Evolutionary conservation across 208 protist genomes (phyloP).

Genomic region (Naegleria fowleri): DNA sequence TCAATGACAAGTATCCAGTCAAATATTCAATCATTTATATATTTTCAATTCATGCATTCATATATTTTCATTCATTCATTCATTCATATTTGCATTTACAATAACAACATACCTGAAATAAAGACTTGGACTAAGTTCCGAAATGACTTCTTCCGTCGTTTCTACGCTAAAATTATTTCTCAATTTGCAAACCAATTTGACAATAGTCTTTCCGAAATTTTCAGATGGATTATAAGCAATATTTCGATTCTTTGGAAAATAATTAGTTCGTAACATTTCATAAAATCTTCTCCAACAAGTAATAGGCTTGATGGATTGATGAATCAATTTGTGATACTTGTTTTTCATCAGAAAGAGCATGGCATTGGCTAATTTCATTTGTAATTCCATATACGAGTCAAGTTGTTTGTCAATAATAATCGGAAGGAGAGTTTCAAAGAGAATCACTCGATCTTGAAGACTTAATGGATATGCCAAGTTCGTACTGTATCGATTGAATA

Average conservation of each 20-base stretch:
- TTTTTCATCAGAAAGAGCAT: not conserved
- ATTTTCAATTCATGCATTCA: too few relatives aligned
- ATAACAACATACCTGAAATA: not conserved
- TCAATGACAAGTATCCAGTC: too few relatives aligned
- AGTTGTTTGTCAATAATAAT: not conserved
- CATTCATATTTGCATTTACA: too few relatives aligned
- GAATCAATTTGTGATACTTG: not conserved
- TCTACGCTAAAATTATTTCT: not conserved
- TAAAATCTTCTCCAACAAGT: conserved; percentile 7
- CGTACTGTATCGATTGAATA: not conserved
- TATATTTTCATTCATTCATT: too few relatives aligned
- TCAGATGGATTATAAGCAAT: not conserved
- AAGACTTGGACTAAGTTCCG: not conserved
- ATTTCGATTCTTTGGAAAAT: conserved; percentile 1
- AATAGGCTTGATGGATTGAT: not conserved
- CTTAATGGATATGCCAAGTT: not conserved
- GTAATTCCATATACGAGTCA: not conserved
- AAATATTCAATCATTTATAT: too few relatives aligned
- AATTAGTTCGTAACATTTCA: not conserved
- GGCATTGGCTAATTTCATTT: not conserved
- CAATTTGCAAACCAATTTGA: not conserved
- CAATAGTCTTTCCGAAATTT: not conserved
- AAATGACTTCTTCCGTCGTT: not conserved
- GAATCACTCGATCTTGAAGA: not conserved
- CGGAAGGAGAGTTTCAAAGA: not conserved